Base-by-base conservation (phyloP, 2,329 filamentous ascomycete genomes). In the Botrytis pseudocinerea region DNA sequence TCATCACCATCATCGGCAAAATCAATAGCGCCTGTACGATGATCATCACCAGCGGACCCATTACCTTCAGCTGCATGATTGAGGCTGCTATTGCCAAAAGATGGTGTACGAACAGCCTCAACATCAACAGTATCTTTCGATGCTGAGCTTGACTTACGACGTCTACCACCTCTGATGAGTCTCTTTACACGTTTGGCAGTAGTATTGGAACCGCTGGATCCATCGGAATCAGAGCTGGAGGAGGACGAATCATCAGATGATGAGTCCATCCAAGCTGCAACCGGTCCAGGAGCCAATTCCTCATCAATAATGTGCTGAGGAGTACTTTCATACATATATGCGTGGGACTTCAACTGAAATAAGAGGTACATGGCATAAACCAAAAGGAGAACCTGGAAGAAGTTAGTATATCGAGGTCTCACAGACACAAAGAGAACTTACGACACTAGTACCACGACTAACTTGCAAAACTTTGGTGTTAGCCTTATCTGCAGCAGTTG, bases 291-390 rank as follows among this genome's bases (percentile, higher is more conserved):
- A 63, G 93, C 92, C 0, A 93, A 91, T 81, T 97, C 95, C 78
- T 96, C 94, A 77, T 98, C 95, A 76, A 98, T 96, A 74, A 97
- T 92, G 78, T 95, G 91, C 83, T 97, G 94, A 16, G 95, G 95
- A 8, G 93, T 97, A 77, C 94, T 96, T 82, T 94, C 92, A 78
- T 97, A 97, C 85, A 97, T 90, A 83, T 97, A 97, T 14, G 93
- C 88, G 80, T 97, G 94, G 1, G 94, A 96, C 83, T 97, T 97
- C 74, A 97, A 88, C 84, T 97, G 94, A 83, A 97, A 97, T 32
- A 97, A 80, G 48, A 97, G 88, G 80, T 97, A 97, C 28, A 97
- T 84, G 63, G 90, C 83, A 81, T 97, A 97, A 18, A 97, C 91
- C 48, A 97, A 81, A 2, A 97, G 86, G 14, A 97, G 85, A 69